Percentiles rank a stretch among this genome's conserved stretches.
Evolutionary conservation across 257 asterid genomes (phyloP).

Genomic region (Solanum sparsipilum): DNA sequence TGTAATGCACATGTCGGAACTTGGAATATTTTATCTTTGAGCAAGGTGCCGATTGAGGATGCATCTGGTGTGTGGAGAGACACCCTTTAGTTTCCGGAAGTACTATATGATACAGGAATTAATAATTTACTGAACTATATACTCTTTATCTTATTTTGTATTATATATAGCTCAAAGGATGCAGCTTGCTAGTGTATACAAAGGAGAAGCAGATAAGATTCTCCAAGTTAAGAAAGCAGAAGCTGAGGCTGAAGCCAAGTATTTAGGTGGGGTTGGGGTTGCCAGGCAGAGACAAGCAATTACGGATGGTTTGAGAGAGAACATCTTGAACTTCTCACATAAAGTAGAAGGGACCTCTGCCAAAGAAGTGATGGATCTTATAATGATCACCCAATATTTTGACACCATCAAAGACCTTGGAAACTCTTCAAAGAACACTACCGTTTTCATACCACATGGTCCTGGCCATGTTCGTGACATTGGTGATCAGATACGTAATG

Average conservation of each 20-base stretch:
- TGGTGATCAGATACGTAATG: slow-evolving; percentile 83
- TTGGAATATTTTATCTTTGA: neutral
- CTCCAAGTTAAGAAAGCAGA: slow-evolving; percentile 86
- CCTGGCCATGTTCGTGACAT: slow-evolving; percentile 97
- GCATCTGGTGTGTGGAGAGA: neutral
- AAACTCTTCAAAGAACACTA: slow-evolving; percentile 73
- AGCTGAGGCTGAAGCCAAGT: slow-evolving; percentile 94
- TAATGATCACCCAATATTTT: slow-evolving; percentile 90
- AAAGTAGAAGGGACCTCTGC: slow-evolving; percentile 81
- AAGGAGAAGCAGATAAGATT: slow-evolving; percentile 93
- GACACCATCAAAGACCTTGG: slow-evolving; percentile 98
- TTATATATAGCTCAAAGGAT: slow-evolving; percentile 71
- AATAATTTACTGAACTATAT: neutral
- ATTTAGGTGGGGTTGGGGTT: slow-evolving; percentile 96
- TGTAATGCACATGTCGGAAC: neutral
- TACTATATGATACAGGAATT: neutral
- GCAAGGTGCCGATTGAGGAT: neutral
- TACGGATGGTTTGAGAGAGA: slow-evolving; percentile 88
- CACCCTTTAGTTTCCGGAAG: neutral
- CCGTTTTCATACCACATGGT: slow-evolving; percentile 89
- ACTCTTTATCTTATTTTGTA: neutral
- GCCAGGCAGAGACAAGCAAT: slow-evolving; percentile 99
- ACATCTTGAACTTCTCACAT: slow-evolving; percentile 83
- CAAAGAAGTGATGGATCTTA: slow-evolving; percentile 96
- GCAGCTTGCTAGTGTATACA: slow-evolving; percentile 95